These are phyloP conservation scores for Circinella minor DNA, from an alignment of 371 early-diverging fungal species.

Conservation along the genomic window DNA sequence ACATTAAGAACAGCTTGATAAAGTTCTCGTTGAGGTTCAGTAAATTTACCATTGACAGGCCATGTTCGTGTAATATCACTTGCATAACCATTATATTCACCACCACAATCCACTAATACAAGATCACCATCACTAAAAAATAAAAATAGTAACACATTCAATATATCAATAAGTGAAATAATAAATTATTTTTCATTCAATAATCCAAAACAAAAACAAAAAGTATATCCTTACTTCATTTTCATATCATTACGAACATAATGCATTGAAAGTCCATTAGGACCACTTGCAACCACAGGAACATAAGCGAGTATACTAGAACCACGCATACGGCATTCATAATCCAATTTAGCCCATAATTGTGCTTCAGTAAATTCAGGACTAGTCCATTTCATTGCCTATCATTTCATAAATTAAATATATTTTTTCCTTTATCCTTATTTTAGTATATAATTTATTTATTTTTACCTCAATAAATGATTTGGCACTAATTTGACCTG, in stretches of 20 bases:
- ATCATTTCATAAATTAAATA: constrained; percentile 5
- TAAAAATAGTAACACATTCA: neutral
- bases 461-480: constrained; percentile 69
- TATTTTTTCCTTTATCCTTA: neutral
- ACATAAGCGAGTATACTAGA: constrained; percentile 89
- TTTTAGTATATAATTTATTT: too few species aligned
- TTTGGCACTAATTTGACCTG: constrained; percentile 77
- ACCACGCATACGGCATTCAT: constrained; percentile 71
- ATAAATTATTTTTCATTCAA: too few species aligned
- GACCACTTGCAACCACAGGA: constrained; percentile 95
- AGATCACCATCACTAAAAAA: constrained; percentile 76
- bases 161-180: neutral
- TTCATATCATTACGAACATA: constrained; percentile 89
- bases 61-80: constrained; percentile 94
- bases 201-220: neutral
- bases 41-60: constrained; percentile 92
- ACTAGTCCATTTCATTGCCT: constrained; percentile 72
- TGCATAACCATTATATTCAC: constrained; percentile 88
- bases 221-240: constrained; percentile 44
- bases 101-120: constrained; percentile 93
- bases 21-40: constrained; percentile 77
- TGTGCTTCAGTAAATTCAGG: constrained; percentile 79
- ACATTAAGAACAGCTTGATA: constrained; percentile 87
- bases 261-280: constrained; percentile 90
- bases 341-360: constrained; percentile 81